phyloP scores from a whole-genome alignment of 495 filamentous ascomycete genomes.

The Diplogelasinospora grovesii region DNA sequence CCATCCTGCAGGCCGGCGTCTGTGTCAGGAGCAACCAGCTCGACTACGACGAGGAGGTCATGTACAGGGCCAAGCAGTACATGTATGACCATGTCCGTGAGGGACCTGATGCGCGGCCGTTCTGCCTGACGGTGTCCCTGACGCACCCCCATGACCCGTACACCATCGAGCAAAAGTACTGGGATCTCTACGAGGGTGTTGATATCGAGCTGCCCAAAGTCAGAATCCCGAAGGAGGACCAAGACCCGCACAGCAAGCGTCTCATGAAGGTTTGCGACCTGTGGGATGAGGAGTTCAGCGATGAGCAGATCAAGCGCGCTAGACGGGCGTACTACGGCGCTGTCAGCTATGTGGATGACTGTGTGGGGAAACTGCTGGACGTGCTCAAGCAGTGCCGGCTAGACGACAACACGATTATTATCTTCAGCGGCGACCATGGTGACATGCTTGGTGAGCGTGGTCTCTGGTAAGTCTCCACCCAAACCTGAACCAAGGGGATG shows the following conservation, averaged over 20 bases:
- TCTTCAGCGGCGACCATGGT: constrained; percentile 85
- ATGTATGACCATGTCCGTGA: constrained; percentile 76
- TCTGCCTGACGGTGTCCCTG: constrained; percentile 81
- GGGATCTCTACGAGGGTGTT: constrained; percentile 82
- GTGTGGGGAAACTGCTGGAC: constrained; percentile 69
- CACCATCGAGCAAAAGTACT: constrained; percentile 80
- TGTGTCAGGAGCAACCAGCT: constrained; percentile 85
- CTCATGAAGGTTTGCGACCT: constrained; percentile 76
- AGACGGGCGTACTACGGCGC: constrained; percentile 82
- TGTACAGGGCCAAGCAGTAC: constrained; percentile 76
- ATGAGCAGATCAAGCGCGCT: constrained; percentile 72
- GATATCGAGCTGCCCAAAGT: constrained; percentile 76
- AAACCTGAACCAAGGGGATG: no score
- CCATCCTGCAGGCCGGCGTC: constrained; percentile 75
- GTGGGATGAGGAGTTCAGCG: constrained; percentile 66
- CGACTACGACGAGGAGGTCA: constrained; percentile 91
- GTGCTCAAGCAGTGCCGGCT: constrained; percentile 68
- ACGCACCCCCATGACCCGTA: constrained; percentile 92
- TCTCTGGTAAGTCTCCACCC: constrained; percentile 49
- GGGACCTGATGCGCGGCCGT: constrained; percentile 59
- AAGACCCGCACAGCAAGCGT: constrained; percentile 75
- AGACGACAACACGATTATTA: constrained; percentile 72
- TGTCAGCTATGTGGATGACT: constrained; percentile 82
- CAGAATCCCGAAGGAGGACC: constrained; percentile 63
- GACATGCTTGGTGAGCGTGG: constrained; percentile 89